Conservation (phyloP, 108 stramenopile genomes). For the Schizochytrium sp. region DNA sequence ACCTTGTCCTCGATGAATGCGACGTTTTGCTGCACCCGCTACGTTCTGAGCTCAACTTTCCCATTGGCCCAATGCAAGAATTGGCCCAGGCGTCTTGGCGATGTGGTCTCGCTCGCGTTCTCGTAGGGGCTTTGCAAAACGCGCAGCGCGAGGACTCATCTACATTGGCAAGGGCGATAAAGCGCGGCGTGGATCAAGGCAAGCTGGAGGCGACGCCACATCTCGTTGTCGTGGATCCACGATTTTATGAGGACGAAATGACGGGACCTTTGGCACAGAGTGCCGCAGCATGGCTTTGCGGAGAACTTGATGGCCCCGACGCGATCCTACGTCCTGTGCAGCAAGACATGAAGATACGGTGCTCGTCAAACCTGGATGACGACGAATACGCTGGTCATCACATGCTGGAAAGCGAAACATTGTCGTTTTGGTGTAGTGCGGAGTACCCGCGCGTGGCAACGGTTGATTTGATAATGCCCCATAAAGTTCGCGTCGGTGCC, state of each 20-base stretch:
- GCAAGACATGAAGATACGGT: neutral
- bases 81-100: neutral
- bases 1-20: neutral
- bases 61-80: neutral
- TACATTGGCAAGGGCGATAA: neutral
- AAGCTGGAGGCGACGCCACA: neutral
- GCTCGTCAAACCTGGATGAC: neutral
- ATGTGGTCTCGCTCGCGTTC: neutral
- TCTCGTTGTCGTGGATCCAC: neutral
- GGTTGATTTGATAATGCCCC: neutral
- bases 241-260: neutral
- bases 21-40: neutral
- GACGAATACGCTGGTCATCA: neutral
- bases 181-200: neutral
- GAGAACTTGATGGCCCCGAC: neutral
- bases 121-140: neutral
- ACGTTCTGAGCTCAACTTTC: neutral
- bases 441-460: neutral
- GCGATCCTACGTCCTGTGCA: neutral
- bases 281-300: too few relatives aligned
- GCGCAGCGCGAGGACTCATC: neutral
- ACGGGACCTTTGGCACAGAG: neutral
- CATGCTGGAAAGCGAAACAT: neutral
- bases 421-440: neutral
- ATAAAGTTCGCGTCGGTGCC: neutral